A percentile compares a stretch with the other conserved stretches of the same genome.
These are phyloP conservation scores for Asterophora lycoperdoides DNA, from an alignment of 768 basidiomycete species.

Conservation along the genomic window DNA sequence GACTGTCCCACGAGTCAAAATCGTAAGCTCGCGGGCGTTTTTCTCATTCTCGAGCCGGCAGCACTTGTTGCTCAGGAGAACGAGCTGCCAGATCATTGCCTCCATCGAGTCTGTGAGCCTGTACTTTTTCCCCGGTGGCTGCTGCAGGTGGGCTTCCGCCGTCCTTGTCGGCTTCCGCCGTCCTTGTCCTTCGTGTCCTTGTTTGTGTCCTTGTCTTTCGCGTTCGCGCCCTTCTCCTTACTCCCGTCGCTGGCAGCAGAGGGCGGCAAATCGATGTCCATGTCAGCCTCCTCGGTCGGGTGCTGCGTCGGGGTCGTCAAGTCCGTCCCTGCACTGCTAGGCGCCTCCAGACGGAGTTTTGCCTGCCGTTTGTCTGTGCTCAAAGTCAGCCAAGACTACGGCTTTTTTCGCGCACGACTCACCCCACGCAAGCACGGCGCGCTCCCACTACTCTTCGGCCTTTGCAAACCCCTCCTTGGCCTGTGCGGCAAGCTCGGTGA, in stretches of 20 bases:
- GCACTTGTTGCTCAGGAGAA: slow-evolving; percentile 78
- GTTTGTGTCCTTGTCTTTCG: too few relatives aligned
- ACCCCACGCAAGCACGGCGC: too few relatives aligned
- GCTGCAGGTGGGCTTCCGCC: slow-evolving; percentile 35
- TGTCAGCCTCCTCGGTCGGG: slow-evolving; percentile 46
- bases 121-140: slow-evolving; percentile 75
- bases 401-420: too few relatives aligned
- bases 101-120: slow-evolving; percentile 80
- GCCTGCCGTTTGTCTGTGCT: slow-evolving; percentile 54
- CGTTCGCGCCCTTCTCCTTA: slow-evolving; percentile 13
- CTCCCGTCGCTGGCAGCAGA: too few relatives aligned
- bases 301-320: slow-evolving; percentile 39
- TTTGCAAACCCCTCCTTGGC: slow-evolving; percentile 64
- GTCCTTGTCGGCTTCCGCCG: slow-evolving; percentile 25
- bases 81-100: slow-evolving; percentile 72
- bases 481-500: too few relatives aligned
- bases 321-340: slow-evolving; percentile 27
- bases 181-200: too few relatives aligned
- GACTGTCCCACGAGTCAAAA: too few relatives aligned
- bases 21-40: too few relatives aligned
- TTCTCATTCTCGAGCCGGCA: slow-evolving; percentile 68
- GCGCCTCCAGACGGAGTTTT: slow-evolving; percentile 36
- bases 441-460: slow-evolving; percentile 76
- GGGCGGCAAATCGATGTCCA: slow-evolving; percentile 35
- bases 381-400: too few relatives aligned